These are phyloP conservation scores for Biancaea sappan DNA, from an alignment of 306 rosid genomes.

Conservation along the genomic window DNA sequence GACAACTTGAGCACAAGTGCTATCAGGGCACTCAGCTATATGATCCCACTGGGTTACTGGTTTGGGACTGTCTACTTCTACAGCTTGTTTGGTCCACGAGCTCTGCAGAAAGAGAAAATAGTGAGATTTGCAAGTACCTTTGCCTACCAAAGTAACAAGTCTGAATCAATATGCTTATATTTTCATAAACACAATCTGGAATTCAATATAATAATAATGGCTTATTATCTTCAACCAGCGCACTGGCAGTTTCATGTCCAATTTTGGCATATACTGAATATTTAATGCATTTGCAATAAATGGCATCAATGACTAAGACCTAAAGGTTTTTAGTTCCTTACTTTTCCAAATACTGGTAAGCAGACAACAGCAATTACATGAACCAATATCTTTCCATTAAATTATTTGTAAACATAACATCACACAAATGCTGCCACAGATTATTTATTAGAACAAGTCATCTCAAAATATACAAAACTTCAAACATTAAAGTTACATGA, in stretches of 20 bases:
- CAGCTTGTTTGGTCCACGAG: conserved; percentile 87
- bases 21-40: conserved; percentile 61
- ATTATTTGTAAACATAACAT: not conserved
- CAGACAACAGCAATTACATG: conserved; percentile 23
- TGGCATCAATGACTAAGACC: not conserved
- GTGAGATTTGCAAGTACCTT: conserved; percentile 24
- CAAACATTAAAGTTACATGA: not conserved
- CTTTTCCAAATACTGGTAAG: conserved; percentile 16
- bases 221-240: not conserved
- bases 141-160: conserved; percentile 6
- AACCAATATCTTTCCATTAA: not conserved
- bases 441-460: not conserved
- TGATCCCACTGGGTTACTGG: conserved; percentile 58
- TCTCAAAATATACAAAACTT: conserved; percentile 1
- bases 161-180: not conserved
- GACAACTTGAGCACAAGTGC: conserved; percentile 87
- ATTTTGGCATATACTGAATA: conserved; percentile 16
- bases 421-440: not conserved
- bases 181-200: not conserved
- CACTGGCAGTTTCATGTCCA: not conserved
- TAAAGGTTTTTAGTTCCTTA: conserved; percentile 19
- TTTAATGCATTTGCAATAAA: not conserved
- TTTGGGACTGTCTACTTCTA: conserved; percentile 82
- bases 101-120: conserved; percentile 59
- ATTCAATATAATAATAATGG: not conserved